Base-by-base conservation (phyloP, 768 basidiomycete species). In the Neoboletus magnificus region DNA sequence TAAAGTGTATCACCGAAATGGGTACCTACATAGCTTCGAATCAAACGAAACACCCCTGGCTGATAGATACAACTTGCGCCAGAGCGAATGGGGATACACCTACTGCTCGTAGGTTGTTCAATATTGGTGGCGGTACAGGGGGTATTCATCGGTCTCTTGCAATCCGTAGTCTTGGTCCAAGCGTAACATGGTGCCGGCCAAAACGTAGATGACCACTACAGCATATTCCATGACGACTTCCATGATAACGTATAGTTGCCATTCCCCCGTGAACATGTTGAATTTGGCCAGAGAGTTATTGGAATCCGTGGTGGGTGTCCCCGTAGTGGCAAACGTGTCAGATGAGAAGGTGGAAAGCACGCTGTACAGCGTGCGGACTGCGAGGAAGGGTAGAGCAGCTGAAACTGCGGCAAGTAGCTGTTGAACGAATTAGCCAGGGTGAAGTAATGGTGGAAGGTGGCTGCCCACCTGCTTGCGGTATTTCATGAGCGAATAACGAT, bases 211-310 rank as follows among this genome's bases (percentile, higher is more conserved):
- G 36, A 74, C 54, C 46, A 76, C 75, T 15, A 79, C 74, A 36
- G 76, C 64, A 60, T 75, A 83, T 69, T 89, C 87, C 81, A 82
- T 82, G 39, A 86, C 56, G 37, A 84, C 72, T 15, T 79, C 78
- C 74, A 88, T 79, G 52, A 78, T 68, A 30, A 87, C 74, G 65
- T 78, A 89, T 59, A 82, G 61, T 47, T 78, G 68, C 83, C 82
- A 86, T 55, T 78, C 69, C 30, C 86, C 85, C 3, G 77, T 79
- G 35, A 81, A 62, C 48, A 81, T 74, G 60, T 85, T 83, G 65
- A 86, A 81, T 64, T 78, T 77, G 36, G 77, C 77, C 8, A 87
- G 75, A 6, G 73, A 68, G 32, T 46, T 62, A 20, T 27, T 20
- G 15, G 62, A 59, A 15, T 36, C 37, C 5, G 74, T 72, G 20